Conservation (phyloP, 768 basidiomycete species). For the Paxillus involutus region DNA sequence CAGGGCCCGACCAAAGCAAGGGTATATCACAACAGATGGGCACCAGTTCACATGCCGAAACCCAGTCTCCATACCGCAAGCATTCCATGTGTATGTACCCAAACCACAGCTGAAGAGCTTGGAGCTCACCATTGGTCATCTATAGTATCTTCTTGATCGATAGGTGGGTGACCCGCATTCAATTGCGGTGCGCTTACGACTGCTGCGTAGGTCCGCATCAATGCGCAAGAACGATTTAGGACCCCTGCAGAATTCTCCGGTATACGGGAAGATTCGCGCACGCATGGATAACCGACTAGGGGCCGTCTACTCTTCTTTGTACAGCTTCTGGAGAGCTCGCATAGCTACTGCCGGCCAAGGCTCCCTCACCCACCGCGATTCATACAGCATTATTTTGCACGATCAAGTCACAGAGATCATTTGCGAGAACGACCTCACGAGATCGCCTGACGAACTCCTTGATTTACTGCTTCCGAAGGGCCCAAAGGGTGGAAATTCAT, state of each 20-base stretch:
- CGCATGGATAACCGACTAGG: slow-evolving; percentile 51
- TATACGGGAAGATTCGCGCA: slow-evolving; percentile 27
- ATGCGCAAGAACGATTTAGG: slow-evolving; percentile 42
- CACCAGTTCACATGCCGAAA: slow-evolving; percentile 55
- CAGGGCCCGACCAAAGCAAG: slow-evolving; percentile 25
- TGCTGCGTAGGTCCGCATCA: slow-evolving; percentile 43
- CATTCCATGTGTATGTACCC: slow-evolving; percentile 57
- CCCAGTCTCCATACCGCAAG: slow-evolving; percentile 45
- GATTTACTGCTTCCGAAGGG: slow-evolving; percentile 32
- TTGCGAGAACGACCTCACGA: slow-evolving; percentile 43
- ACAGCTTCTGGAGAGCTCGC: slow-evolving; percentile 55
- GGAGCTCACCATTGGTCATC: background rate
- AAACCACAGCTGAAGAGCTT: background rate
- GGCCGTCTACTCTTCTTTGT: slow-evolving; percentile 52
- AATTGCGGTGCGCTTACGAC: background rate
- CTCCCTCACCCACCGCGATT: slow-evolving; percentile 38
- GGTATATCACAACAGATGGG: slow-evolving; percentile 56
- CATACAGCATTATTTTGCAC: slow-evolving; percentile 57
- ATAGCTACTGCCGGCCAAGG: slow-evolving; percentile 34
- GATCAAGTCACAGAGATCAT: slow-evolving; percentile 20
- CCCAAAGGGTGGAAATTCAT: slow-evolving; percentile 44
- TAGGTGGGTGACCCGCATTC: slow-evolving; percentile 5
- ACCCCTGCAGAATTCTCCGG: slow-evolving; percentile 41
- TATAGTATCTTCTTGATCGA: slow-evolving; percentile 22
- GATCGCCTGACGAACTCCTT: slow-evolving; percentile 46